Evolutionary conservation across 2,329 filamentous ascomycete genomes (phyloP).

Genomic region (Fusarium albosuccineum): DNA sequence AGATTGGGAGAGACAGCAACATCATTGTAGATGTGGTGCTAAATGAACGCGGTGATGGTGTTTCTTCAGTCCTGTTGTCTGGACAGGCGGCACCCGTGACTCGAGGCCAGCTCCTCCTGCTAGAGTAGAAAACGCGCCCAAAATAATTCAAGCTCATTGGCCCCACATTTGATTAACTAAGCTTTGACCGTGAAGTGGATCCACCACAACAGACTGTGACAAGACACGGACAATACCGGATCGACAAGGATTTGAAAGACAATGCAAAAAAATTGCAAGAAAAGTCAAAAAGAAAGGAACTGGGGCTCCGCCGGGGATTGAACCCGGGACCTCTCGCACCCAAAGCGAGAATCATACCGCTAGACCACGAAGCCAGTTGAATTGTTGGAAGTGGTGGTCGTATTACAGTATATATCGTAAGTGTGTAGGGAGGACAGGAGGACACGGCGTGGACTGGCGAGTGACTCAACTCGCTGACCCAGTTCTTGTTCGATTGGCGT

Average conservation of each 20-base stretch:
- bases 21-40: conserved; percentile 16
- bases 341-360: conserved; percentile 40
- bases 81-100: conserved; percentile 22
- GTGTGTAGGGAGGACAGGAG: accelerated
- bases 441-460: too few relatives aligned
- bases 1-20: conserved; percentile 10
- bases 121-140: neutral
- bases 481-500: too few relatives aligned
- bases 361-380: conserved; percentile 36
- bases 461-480: too few relatives aligned
- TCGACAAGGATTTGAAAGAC: too few relatives aligned
- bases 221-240: too few relatives aligned
- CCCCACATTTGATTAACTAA: too few relatives aligned
- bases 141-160: too few relatives aligned
- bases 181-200: too few relatives aligned
- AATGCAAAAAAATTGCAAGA: neutral
- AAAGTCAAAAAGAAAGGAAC: neutral
- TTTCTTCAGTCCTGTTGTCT: conserved; percentile 19
- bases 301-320: conserved; percentile 55
- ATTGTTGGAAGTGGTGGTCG: neutral
- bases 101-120: conserved; percentile 19
- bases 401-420: neutral
- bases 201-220: too few relatives aligned
- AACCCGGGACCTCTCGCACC: conserved; percentile 61
- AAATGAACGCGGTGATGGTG: conserved; percentile 1